Evolutionary conservation across 164 flowering plant genomes (phyloP), one percentile per base, ranked within the genome.

Genomic region (Chimonanthus salicifolius): DNA sequence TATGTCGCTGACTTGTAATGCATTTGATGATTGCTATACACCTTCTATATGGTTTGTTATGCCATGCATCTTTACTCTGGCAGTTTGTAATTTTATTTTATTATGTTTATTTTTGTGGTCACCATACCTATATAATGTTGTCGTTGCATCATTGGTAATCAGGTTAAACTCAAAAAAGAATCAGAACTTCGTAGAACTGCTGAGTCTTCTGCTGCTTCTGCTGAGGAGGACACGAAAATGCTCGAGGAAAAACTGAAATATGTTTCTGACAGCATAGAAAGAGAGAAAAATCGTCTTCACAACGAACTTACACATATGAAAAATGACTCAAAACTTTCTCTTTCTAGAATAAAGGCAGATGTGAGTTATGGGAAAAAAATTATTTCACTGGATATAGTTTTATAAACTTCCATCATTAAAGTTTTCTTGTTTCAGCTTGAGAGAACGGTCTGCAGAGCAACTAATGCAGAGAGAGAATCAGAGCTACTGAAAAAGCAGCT

Each of bases 151-250:
- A 64, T 75, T 64, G 63, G 62, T 9, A 44, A 67, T 71, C 78
- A 94, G 98, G 81, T 78, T 48, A 89, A 88, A 82, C 82, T 88
- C 21, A 83, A 79, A 74, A 88, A 83, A 71, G 99, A 95, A 83
- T 72, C 71, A 58, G 83, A 83, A 64, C 85, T 87, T 81, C 97
- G 92, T 58, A 81, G 78, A 79, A 84, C 85, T 62, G 91, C 97
- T 4, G 98, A 95, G 78, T 79, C 88, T 70, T 74, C 78, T 62
- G 90, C 84, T 58, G 87, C 88, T 76, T 77, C 84, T 44, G 87
- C 94, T 75, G 91, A 88, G 79, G 91, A 89, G 75, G 88, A 86
- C 80, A 85, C 84, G 49, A 76, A 63, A 7, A n/a, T 64, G 45
- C 78, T 90, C 11, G 91, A 92, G 77, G 81, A 78, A 76, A 86